Base-by-base conservation (phyloP, 163 green algal genomes). In the Chlorella variabilis region DNA sequence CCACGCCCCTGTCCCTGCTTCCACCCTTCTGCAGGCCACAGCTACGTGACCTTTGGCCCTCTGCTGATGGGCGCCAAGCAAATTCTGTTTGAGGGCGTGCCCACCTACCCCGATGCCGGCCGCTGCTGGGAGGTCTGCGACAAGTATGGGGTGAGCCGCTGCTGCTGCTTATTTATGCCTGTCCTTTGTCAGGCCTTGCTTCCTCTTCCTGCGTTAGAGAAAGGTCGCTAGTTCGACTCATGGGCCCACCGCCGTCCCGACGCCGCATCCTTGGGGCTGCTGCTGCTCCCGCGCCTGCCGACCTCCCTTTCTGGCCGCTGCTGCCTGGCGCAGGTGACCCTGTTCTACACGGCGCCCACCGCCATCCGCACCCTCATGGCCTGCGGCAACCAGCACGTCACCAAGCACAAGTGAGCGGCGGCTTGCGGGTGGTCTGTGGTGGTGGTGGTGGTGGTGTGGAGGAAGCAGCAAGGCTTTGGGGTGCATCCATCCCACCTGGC, bases 321-420 rank as follows among this genome's bases (percentile, higher is more conserved):
- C n/a, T n/a, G n/a, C n/a, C n/a, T n/a, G n/a, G n/a, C n/a, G n/a
- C n/a, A 91, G 63, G 95, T 98, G 61, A 88, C 87, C 17, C 75
- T 92, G 80, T 98, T 99, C 82, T 99, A 99, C 94, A 99, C 97
- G 21, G 96, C 96, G 15, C 97, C 97, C 76, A 99, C 97, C 27
- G 92, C 94, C 73, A 98, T 99, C 77, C 91, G 96, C 69, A 87
- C 91, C 2, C 90, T 99, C 65, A 97, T 98, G 93, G 78, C 88
- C 29, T 81, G 78, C 21, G 97, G 96, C 15, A 91, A 98, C 80
- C 76, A 95, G 27, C 94, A 83, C 41, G 94, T 98, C 33, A 91
- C 77, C 38, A 86, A 86, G 75, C 79, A 91, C 78, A 78, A 85
- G 56, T 80, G 73, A 42, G 71, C 3, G 29, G n/a, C 31, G 34